These are phyloP conservation scores for Eucalyptus urophylla DNA, from an alignment of 345 rosid species.

Conservation along the genomic window DNA sequence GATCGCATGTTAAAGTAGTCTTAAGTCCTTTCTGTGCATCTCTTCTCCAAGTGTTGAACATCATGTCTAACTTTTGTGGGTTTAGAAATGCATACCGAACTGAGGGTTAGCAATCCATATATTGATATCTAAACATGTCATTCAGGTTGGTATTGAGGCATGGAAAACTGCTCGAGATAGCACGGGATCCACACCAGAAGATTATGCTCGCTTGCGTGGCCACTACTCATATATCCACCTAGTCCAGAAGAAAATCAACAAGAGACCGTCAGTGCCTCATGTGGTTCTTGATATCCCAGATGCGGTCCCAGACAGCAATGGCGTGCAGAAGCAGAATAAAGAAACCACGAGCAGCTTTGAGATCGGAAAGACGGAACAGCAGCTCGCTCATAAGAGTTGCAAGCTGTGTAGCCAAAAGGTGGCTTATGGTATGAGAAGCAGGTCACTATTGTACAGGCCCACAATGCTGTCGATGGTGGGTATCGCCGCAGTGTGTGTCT, in stretches of 20 bases:
- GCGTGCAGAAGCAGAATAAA: slow-evolving; percentile 28
- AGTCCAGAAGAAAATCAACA: slow-evolving; percentile 70
- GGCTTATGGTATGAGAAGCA: slow-evolving; percentile 29
- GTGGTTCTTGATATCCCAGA: slow-evolving; percentile 32
- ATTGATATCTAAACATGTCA: neutral
- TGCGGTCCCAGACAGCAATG: slow-evolving; percentile 14
- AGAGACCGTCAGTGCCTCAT: slow-evolving; percentile 31
- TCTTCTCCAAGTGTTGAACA: neutral
- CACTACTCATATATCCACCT: slow-evolving; percentile 92
- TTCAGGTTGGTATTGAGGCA: slow-evolving; percentile 84
- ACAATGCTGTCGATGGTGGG: slow-evolving; percentile 97
- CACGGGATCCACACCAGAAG: slow-evolving; percentile 95
- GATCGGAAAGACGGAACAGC: slow-evolving; percentile 22
- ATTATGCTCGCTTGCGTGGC: slow-evolving; percentile 93
- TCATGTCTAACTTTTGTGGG: neutral
- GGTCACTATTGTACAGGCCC: slow-evolving; percentile 75
- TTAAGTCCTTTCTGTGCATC: neutral
- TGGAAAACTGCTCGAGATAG: slow-evolving; percentile 83
- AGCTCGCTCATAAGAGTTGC: slow-evolving; percentile 29
- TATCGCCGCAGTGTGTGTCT: slow-evolving; percentile 94
- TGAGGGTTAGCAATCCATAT: neutral
- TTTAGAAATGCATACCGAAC: neutral
- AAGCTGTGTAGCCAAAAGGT: slow-evolving; percentile 57
- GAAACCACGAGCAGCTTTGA: slow-evolving; percentile 34
- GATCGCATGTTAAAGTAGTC: neutral